Evolutionary conservation across 106 monocot genomes (phyloP), one percentile per base, ranked within the genome.

Genomic region (Phalaenopsis equestris): DNA sequence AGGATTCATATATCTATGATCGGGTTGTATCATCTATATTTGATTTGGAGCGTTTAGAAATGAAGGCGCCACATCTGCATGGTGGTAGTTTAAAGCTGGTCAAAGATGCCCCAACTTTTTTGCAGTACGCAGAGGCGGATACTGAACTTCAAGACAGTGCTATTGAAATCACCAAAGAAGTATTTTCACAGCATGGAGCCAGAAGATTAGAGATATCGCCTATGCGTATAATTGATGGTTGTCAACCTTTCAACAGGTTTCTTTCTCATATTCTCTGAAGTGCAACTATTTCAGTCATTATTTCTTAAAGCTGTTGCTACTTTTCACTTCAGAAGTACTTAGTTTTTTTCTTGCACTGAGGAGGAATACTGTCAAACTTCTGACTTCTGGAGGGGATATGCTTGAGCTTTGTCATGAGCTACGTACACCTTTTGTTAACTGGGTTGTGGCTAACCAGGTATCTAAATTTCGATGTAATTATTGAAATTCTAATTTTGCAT

Each of bases 1-100:
- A 99, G 80, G 91, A 99, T 81, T 93, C 91, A 78, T 93, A 99
- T 88, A 90, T 93, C 38, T 99, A 91, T 83, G 94, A 94, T 82
- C 85, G 85, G 68, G 89, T 99, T 72, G 84, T 99, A 36, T 89
- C 94, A 56, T 87, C 98, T 19, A 99, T 99, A 78, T 99, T 99
- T 89, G 87, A 91, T 67, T 91, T 91, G 81, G 86, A 93, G 46
- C 88, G 93, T 79, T 75, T 99, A 76, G 81, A 80, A 18, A 73
- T 79, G 68, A 93, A 86, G 82, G 81, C 81, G 72, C 85, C 83
- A 42, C 78, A 79, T 43, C 86, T 88, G 64, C 83, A 86, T 65
- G 75, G 19, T 80, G 84, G 55, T 58, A 83, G 68, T 57, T 78
- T 48, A 42, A 95, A 90, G 52, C 64, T 81, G 76, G 83, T 72